Evolutionary conservation across 805 yeast genomes (phyloP).

Genomic region (Metschnikowia gelsemii): DNA sequence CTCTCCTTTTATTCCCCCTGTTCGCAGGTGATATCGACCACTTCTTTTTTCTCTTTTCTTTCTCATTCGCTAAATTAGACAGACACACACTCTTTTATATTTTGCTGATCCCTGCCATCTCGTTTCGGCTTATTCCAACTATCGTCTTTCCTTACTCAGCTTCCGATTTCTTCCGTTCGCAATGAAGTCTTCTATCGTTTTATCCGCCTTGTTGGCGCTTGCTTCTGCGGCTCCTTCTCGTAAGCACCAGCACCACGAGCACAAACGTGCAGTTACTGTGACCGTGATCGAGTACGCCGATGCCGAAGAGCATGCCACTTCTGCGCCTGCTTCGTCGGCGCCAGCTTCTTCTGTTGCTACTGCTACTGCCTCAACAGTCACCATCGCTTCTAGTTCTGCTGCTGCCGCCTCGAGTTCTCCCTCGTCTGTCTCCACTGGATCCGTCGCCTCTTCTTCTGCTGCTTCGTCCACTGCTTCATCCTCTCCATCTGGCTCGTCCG

Average conservation of each 20-base stretch:
- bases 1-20: slow-evolving; percentile 4
- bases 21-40: slow-evolving; percentile 4
- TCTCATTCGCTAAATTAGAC: slow-evolving; percentile 7
- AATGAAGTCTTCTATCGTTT: slow-evolving; percentile 17
- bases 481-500: slow-evolving; percentile 6
- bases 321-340: background rate
- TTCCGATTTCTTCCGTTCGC: slow-evolving; percentile 2
- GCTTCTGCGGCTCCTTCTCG: slow-evolving; percentile 20
- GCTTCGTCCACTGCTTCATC: slow-evolving; percentile 7
- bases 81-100: slow-evolving; percentile 10
- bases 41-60: slow-evolving; percentile 2
- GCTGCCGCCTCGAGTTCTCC: slow-evolving; percentile 6
- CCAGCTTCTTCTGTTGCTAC: background rate
- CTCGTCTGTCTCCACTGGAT: slow-evolving; percentile 1
- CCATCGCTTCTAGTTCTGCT: slow-evolving; percentile 7
- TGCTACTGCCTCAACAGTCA: background rate
- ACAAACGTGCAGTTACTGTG: slow-evolving; percentile 41
- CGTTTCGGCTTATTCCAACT: slow-evolving; percentile 20
- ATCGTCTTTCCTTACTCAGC: slow-evolving; percentile 28
- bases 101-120: slow-evolving; percentile 7
- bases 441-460: slow-evolving; percentile 6
- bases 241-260: slow-evolving; percentile 30
- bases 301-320: slow-evolving; percentile 3
- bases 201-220: slow-evolving; percentile 18
- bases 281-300: slow-evolving; percentile 34